Percentiles rank a stretch among this genome's conserved stretches.
These are phyloP conservation scores for Boletus subcaerulescens DNA, from an alignment of 768 basidiomycete species.

Conservation along the genomic window DNA sequence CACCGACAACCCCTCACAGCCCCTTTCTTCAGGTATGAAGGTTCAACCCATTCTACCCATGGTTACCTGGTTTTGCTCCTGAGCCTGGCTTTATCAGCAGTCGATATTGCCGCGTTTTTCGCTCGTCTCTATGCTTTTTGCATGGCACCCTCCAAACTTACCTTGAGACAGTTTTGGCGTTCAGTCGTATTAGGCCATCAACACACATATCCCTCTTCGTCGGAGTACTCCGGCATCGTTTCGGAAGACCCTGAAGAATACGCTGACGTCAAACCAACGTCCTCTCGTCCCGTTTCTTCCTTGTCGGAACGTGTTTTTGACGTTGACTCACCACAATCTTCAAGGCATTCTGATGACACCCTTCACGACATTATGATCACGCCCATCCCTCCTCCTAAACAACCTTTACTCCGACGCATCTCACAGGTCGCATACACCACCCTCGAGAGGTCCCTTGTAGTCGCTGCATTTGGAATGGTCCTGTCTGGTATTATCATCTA, in stretches of 20 bases:
- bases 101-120: constrained; percentile 54
- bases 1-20: neutral
- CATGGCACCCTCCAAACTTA: constrained; percentile 40
- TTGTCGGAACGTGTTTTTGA: constrained; percentile 57
- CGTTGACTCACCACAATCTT: constrained; percentile 36
- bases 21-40: constrained; percentile 57
- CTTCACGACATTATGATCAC: constrained; percentile 42
- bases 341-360: constrained; percentile 56
- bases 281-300: constrained; percentile 37
- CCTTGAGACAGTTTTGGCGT: constrained; percentile 53
- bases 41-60: constrained; percentile 56
- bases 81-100: constrained; percentile 42
- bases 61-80: constrained; percentile 56
- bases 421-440: constrained; percentile 49
- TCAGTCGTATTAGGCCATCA: constrained; percentile 53
- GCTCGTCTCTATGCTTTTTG: constrained; percentile 52
- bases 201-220: constrained; percentile 17
- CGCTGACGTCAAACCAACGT: constrained; percentile 41
- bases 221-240: constrained; percentile 60
- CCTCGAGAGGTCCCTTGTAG: constrained; percentile 60
- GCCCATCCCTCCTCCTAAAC: constrained; percentile 9
- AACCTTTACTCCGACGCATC: constrained; percentile 38
- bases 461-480: constrained; percentile 66
- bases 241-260: constrained; percentile 54
- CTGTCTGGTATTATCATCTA: constrained; percentile 76